Evolutionary conservation across 805 yeast genomes (phyloP), one percentile per base, ranked within the genome.

Genomic region (Nakazawaea sp.): DNA sequence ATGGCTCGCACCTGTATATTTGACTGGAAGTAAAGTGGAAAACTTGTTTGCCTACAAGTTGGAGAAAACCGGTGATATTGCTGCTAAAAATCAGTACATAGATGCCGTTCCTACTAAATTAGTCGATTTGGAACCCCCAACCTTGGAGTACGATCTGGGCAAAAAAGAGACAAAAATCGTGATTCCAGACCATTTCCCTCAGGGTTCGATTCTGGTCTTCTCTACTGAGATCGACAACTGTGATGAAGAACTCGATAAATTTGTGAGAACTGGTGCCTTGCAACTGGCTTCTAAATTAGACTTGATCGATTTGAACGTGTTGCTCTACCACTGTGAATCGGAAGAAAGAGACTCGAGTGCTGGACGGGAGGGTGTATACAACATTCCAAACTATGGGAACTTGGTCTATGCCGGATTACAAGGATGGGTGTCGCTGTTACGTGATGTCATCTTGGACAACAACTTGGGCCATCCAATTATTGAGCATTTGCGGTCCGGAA

Each of bases 371-470:
- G 96, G 96, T 8, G 73, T 73, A 0, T 90, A 92, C 58, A 55
- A 60, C 33, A 67, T 90, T 32, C 97, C 97, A 1, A 65, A 70
- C 21, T 63, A 70, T 55, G 97, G 97, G 0, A 63, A 64, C 12
- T 62, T 89, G 32, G 81, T 78, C 0, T 90, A 86, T 57, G 89
- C 96, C 28, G 98, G 98, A 9, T 62, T 92, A 17, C 94, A 87
- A 56, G 97, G 98, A 1, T 90, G 96, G 95, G 73, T 78, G 32
- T 66, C 86, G 0, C 80, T 78, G 1, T 58, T 90, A 45, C 69
- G 74, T 40, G 55, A 64, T 20, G 71, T 87, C 2, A 78, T 88
- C 18, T 64, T 68, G 52, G 60, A 64, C 28, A 90, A 90, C 51
- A 78, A 89, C 46, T 66, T 90, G 19, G 92, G 89, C 0, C 95